These are phyloP conservation scores for Volutella citrinella DNA, from an alignment of 2,329 filamentous ascomycete species.

Conservation along the genomic window DNA sequence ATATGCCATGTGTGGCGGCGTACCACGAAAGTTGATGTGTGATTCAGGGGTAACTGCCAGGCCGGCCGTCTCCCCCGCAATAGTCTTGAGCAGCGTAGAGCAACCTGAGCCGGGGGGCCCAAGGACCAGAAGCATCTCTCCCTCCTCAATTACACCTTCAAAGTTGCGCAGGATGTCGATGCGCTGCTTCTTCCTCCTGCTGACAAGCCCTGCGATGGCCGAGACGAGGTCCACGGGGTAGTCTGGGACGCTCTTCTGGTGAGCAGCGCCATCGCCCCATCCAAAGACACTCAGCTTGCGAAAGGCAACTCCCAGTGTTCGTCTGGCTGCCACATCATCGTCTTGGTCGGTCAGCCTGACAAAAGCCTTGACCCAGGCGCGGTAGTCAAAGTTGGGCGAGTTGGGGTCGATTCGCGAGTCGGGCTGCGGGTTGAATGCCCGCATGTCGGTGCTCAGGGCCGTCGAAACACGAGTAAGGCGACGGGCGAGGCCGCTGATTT, in stretches of 20 bases:
- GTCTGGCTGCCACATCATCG: conserved; percentile 5
- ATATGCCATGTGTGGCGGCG: background rate
- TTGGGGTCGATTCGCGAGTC: conserved; percentile 11
- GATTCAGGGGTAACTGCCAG: conserved; percentile 10
- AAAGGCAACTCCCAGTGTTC: conserved; percentile 15
- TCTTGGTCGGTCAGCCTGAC: conserved; percentile 13
- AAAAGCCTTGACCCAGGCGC: conserved; percentile 14
- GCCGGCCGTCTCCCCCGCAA: conserved; percentile 47
- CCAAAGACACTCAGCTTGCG: conserved; percentile 14
- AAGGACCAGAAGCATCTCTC: conserved; percentile 28
- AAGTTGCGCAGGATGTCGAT: conserved; percentile 15
- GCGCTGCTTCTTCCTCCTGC: background rate
- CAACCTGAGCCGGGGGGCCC: conserved; percentile 53
- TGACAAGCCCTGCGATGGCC: background rate
- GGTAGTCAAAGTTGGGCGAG: conserved; percentile 11
- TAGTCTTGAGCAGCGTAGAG: conserved; percentile 51
- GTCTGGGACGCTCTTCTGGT: conserved; percentile 13
- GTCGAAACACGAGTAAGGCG: background rate
- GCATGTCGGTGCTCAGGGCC: background rate
- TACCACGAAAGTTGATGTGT: conserved; percentile 48
- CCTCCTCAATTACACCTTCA: conserved; percentile 16
- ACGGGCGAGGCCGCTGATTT: too few species aligned
- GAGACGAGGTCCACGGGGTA: conserved; percentile 5
- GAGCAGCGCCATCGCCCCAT: conserved; percentile 10
- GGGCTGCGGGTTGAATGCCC: background rate